Evolutionary conservation across 352 stramenopile genomes (phyloP), one percentile per base, ranked within the genome.

Genomic region (Phytophthora tubulina): DNA sequence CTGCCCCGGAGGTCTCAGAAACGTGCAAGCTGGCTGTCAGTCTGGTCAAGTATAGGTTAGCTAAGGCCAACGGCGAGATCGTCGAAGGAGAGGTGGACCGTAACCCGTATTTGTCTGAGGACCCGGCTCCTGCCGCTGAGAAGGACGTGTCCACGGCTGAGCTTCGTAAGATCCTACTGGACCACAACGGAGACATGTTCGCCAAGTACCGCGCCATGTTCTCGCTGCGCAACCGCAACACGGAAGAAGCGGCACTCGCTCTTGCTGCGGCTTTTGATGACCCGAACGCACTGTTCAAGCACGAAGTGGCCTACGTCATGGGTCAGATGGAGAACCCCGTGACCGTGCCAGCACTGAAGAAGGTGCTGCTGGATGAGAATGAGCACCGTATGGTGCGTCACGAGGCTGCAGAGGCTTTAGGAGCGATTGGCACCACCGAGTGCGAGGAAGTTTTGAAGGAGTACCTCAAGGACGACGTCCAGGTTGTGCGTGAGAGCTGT

Each of bases 361-460:
- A 81, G 45, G 92, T 96, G 52, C 82, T 99, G 14, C 70, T 91
- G 58, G 81, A 98, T 77, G 63, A 81, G 32, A 85, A 67, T 33
- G 95, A 99, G 83, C 97, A 99, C 82, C 82, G 86, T 48, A 99
- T 99, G 96, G 97, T 99, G 35, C 91, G 97, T 66, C 97, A 99
- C 78, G 97, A 99, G 76, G 97, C 95, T 36, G 97, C 97, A 0
- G 97, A 99, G 86, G 97, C 97, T 31, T 83, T 99, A 7, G 97
- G 97, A 56, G 95, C 97, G 5, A 99, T 99, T 69, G 97, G 97
- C 67, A 94, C 93, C 15, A 82, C 82, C 38, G 92, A 98, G 41
- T 97, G 92, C 60, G 92, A 99, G 78, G 73, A 81, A 30, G 93
- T 99, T 46, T 73, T 99, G 11, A 77, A 82, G 44, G 52, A 84